A percentile compares a stretch with the other conserved stretches of the same genome.
Evolutionary conservation across 495 filamentous ascomycete species (phyloP).

Genomic region (Talaromyces proteolyticus): DNA sequence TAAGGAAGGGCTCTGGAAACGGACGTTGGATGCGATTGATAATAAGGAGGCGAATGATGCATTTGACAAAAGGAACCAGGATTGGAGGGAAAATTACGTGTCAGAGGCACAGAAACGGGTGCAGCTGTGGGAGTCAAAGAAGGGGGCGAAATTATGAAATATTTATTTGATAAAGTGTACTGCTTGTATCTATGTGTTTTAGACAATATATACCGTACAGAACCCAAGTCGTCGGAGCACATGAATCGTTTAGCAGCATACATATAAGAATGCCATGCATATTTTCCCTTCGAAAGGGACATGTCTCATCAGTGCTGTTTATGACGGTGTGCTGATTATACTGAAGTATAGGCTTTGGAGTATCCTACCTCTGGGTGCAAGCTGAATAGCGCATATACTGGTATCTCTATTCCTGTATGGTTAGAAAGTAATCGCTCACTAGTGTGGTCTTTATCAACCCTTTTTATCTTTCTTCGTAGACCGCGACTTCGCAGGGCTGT

Average conservation of each 20-base stretch:
- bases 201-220: background rate
- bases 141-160: conserved; percentile 40
- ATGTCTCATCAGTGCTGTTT: background rate
- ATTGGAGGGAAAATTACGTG: conserved; percentile 26
- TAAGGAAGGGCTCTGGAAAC: conserved; percentile 69
- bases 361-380: too few relatives aligned
- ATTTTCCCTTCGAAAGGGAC: background rate
- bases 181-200: background rate
- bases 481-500: conserved; percentile 35
- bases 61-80: conserved; percentile 15
- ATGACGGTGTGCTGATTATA: background rate
- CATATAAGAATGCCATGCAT: background rate
- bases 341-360: background rate
- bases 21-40: conserved; percentile 49
- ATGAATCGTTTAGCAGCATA: too few relatives aligned
- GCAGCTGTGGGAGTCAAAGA: conserved; percentile 35
- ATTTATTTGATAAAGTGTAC: conserved; percentile 3
- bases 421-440: conserved; percentile 2
- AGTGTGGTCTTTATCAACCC: conserved; percentile 13
- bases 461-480: conserved; percentile 30
- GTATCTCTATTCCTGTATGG: background rate
- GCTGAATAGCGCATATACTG: background rate
- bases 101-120: conserved; percentile 20
- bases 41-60: conserved; percentile 29
- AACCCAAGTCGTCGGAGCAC: conserved; percentile 10